phyloP scores from a whole-genome alignment of 768 basidiomycete genomes.

The Tricholomella constricta region DNA sequence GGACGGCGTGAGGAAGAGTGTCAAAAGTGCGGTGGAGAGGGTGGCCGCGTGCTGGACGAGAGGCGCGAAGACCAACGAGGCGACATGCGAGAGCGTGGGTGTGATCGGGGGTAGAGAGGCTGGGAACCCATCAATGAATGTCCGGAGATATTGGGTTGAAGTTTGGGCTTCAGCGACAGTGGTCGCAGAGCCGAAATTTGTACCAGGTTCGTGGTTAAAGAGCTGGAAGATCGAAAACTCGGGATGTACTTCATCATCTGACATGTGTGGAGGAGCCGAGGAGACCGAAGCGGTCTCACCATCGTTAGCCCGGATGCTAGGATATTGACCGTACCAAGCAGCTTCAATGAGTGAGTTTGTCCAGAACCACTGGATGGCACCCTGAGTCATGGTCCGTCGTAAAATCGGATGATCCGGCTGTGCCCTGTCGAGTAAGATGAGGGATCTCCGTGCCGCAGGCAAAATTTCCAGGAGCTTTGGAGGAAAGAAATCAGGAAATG shows the following conservation, averaged over 20 bases:
- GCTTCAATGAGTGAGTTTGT: constrained; percentile 50
- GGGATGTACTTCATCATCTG: constrained; percentile 25
- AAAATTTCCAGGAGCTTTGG: constrained; percentile 50
- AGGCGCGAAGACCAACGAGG: constrained; percentile 60
- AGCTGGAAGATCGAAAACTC: constrained; percentile 49
- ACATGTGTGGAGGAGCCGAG: background rate
- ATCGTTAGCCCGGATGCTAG: background rate
- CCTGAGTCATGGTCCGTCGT: constrained; percentile 22
- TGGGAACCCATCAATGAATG: constrained; percentile 64
- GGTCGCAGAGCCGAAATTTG: constrained; percentile 26
- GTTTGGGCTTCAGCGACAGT: constrained; percentile 2
- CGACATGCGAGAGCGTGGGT: constrained; percentile 64
- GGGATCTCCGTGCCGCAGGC: constrained; percentile 67
- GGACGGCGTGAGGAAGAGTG: constrained; percentile 61
- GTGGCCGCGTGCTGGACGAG: constrained; percentile 61
- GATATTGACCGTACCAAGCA: constrained; percentile 40
- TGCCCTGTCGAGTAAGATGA: constrained; percentile 64
- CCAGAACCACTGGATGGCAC: constrained; percentile 65
- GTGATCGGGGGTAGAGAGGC: constrained; percentile 57
- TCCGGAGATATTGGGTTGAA: constrained; percentile 30
- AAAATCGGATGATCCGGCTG: constrained; percentile 65
- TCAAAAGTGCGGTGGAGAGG: constrained; percentile 68
- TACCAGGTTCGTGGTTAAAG: constrained; percentile 71
- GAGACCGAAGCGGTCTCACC: background rate
- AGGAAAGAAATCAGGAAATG: constrained; percentile 69